A percentile compares a stretch with the other conserved stretches of the same genome.
These are phyloP conservation scores for Colletotrichum magnum DNA, from an alignment of 2,329 filamentous ascomycete genomes.

Conservation along the genomic window DNA sequence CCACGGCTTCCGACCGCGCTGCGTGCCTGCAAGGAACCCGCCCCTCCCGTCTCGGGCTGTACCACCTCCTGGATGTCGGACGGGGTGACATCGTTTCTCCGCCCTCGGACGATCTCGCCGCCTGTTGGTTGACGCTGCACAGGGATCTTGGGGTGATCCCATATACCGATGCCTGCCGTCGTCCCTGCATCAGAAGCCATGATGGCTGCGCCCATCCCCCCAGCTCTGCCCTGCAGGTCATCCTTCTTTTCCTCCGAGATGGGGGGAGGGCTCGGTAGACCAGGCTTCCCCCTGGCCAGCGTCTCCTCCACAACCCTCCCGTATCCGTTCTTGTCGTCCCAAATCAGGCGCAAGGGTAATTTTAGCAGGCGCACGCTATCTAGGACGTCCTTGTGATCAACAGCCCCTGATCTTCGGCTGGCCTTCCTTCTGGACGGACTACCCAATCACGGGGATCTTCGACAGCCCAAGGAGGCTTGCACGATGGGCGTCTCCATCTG, in stretches of 20 bases:
- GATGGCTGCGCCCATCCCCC: conserved; percentile 20
- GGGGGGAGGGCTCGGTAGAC: background rate
- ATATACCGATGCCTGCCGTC: conserved; percentile 14
- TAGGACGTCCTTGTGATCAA: conserved; percentile 33
- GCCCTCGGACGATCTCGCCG: conserved; percentile 22
- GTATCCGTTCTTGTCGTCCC: conserved; percentile 34
- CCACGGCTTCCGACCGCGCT: conserved; percentile 1
- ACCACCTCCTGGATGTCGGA: conserved; percentile 24
- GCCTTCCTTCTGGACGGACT: background rate
- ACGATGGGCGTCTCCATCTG: background rate
- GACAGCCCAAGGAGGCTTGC: conserved; percentile 19
- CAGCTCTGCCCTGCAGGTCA: background rate
- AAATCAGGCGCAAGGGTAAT: conserved; percentile 16
- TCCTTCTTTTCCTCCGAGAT: conserved; percentile 13
- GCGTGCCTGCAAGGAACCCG: conserved; percentile 12
- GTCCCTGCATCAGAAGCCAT: conserved; percentile 28
- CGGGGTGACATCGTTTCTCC: conserved; percentile 27
- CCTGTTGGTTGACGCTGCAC: conserved; percentile 6
- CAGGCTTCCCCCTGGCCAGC: background rate
- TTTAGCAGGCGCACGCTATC: conserved; percentile 19
- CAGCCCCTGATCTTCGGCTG: conserved; percentile 40
- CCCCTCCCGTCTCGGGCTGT: background rate
- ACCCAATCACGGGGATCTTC: conserved; percentile 24
- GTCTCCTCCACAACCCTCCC: conserved; percentile 11
- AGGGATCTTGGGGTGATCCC: conserved; percentile 22